A percentile compares a stretch with the other conserved stretches of the same genome.
Conservation (phyloP, 2,329 filamentous ascomycete species). For the Cladosporium sp. region DNA sequence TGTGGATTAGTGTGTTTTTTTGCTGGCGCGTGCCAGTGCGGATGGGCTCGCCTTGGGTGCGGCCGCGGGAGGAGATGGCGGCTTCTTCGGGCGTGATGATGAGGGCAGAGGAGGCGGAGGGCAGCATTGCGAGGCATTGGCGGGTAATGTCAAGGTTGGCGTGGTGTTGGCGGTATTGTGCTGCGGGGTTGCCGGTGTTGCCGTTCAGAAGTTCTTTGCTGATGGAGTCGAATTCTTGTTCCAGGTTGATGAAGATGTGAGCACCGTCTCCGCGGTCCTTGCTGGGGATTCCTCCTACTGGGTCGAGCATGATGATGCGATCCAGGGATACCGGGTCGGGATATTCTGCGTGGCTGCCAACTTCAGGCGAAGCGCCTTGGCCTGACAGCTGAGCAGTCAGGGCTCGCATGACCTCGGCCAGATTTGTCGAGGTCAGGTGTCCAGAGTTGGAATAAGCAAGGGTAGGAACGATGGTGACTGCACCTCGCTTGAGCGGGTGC, state of each 20-base stretch:
- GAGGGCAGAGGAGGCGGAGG: slow-evolving; percentile 76
- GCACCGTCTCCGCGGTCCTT: slow-evolving; percentile 53
- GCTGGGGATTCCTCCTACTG: slow-evolving; percentile 75
- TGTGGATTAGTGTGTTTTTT: slow-evolving; percentile 87
- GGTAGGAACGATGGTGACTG: slow-evolving; percentile 64
- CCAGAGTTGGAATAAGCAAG: slow-evolving; percentile 50
- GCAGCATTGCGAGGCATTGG: slow-evolving; percentile 66
- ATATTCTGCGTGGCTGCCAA: slow-evolving; percentile 5
- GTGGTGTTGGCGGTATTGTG: slow-evolving; percentile 44
- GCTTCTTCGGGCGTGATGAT: slow-evolving; percentile 83
- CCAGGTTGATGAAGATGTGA: slow-evolving; percentile 86
- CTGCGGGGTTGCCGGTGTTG: neutral
- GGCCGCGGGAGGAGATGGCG: slow-evolving; percentile 49
- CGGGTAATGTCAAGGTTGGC: slow-evolving; percentile 70
- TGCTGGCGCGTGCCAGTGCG: slow-evolving; percentile 49
- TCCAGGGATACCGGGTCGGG: slow-evolving; percentile 56
- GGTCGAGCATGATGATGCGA: slow-evolving; percentile 81
- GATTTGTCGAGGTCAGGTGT: slow-evolving; percentile 45
- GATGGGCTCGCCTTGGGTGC: slow-evolving; percentile 19
- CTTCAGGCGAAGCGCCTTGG: slow-evolving; percentile 38
- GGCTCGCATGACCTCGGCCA: slow-evolving; percentile 65
- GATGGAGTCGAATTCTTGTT: slow-evolving; percentile 76
- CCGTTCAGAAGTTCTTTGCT: slow-evolving; percentile 43
- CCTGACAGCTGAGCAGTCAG: slow-evolving; percentile 71
- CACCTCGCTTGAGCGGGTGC: slow-evolving; percentile 58